Base-by-base conservation (phyloP, 2,329 filamentous ascomycete genomes). In the Sclerotinia spermophila region DNA sequence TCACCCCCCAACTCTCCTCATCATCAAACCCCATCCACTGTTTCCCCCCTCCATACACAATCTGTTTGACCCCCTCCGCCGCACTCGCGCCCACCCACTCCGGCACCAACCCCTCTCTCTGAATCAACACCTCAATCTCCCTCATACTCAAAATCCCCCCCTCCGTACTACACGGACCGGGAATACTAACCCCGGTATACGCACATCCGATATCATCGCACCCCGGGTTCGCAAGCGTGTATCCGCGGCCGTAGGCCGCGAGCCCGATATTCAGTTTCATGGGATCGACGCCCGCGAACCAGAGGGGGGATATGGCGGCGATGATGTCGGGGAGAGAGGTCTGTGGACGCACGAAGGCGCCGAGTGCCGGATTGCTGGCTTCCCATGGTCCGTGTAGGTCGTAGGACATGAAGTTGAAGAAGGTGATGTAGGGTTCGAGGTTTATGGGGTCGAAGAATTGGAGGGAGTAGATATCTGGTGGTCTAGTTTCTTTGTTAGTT, bases 221-320 rank as follows among this genome's bases (percentile, higher is more conserved):
- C 5, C 55, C 68, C 0, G 69, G 58, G 60, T 76, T 73, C 3
- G 70, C 61, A 5, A 79, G 68, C 0, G 81, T 85, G 60, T 82
- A 85, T 2, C 82, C 80, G 7, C 84, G 78, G 0, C 84, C 84
- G 67, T 86, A 86, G 62, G 80, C 81, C 1, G 83, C 83, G 0
- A 85, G 68, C 0, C 84, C 85, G 3, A 86, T 74, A 69, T 83
- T 83, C 48, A 86, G 74, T 72, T 85, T 84, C 4, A 66, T 59
- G 0, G 81, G 79, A 56, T 81, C 72, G 0, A 86, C 67, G 1
- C 78, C 78, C 45, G 79, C 81, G 67, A 79, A 82, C 82, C 82
- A 85, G 0, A 86, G 71, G 0, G 82, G 81, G 0, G 79, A 53
- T 0, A 81, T 77, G 3, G 79, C 75, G 5, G 78, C 78, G 2